Conservation (phyloP, 2,329 filamentous ascomycete species). For the Scortechinia acanthostroma region DNA sequence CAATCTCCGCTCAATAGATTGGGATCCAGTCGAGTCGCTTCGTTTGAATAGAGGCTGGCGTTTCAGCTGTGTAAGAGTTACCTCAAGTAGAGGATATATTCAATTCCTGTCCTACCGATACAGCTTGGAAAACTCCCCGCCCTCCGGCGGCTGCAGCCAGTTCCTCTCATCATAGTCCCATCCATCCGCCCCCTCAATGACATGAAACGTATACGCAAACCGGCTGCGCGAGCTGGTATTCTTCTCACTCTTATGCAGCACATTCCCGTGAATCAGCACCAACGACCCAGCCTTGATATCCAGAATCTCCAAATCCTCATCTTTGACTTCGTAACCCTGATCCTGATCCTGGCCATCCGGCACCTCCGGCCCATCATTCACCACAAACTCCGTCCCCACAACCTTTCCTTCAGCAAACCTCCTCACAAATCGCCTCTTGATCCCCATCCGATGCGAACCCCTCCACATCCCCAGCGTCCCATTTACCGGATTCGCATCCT, state of each 20-base stretch:
- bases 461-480: conserved; percentile 49
- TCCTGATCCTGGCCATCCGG: conserved; percentile 21
- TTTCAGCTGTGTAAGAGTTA: no score
- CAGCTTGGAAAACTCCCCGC: conserved; percentile 48
- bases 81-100: no score
- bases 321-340: conserved; percentile 15
- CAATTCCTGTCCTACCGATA: no score
- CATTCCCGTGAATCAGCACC: conserved; percentile 64
- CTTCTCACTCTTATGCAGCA: conserved; percentile 64
- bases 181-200: conserved; percentile 52
- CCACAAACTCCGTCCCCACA: conserved; percentile 32
- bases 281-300: conserved; percentile 61
- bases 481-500: conserved; percentile 54
- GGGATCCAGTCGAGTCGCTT: no score
- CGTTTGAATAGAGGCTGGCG: no score
- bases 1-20: no score
- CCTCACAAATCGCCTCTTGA: conserved; percentile 51
- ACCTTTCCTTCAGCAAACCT: conserved; percentile 14
- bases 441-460: conserved; percentile 41
- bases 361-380: conserved; percentile 14
- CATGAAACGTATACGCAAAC: conserved; percentile 66
- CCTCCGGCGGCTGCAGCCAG: conserved; percentile 56
- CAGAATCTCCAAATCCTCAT: conserved; percentile 45
- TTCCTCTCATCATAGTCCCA: conserved; percentile 52
- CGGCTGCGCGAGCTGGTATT: conserved; percentile 48